Evolutionary conservation across 2,329 filamentous ascomycete genomes (phyloP).

Genomic region (Curvularia spicifera): DNA sequence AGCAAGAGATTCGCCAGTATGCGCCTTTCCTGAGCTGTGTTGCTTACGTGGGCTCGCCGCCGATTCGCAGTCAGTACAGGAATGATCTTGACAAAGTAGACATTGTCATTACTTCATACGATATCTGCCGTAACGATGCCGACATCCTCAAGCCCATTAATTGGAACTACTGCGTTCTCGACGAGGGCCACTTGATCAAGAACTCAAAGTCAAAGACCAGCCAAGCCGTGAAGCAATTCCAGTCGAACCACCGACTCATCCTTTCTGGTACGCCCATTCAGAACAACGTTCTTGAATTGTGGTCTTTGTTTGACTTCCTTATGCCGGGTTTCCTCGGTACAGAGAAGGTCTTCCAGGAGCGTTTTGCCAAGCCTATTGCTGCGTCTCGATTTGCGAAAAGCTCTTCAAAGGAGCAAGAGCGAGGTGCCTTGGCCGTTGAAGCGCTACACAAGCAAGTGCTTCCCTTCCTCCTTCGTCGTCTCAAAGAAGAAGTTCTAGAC

Average conservation of each 20-base stretch:
- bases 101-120: constrained; percentile 96
- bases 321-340: constrained; percentile 98
- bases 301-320: constrained; percentile 97
- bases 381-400: constrained; percentile 95
- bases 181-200: constrained; percentile 98
- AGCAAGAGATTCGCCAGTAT: constrained; percentile 95
- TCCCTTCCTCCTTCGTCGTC: constrained; percentile 90
- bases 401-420: constrained; percentile 97
- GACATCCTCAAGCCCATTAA: constrained; percentile 80
- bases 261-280: constrained; percentile 97
- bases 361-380: constrained; percentile 93
- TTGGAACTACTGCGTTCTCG: constrained; percentile 97
- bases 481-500: constrained; percentile 97
- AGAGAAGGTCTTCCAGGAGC: constrained; percentile 95
- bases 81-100: constrained; percentile 77
- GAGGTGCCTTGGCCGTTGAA: constrained; percentile 92
- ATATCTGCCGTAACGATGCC: constrained; percentile 96
- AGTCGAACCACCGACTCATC: constrained; percentile 93
- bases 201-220: constrained; percentile 98
- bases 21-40: constrained; percentile 90
- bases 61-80: constrained; percentile 75
- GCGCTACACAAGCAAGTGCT: constrained; percentile 98
- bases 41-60: constrained; percentile 88
- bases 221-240: constrained; percentile 84
- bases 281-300: constrained; percentile 95